These are phyloP conservation scores for Emmonsia crescens DNA, from an alignment of 2,329 filamentous ascomycete genomes.

Conservation along the genomic window DNA sequence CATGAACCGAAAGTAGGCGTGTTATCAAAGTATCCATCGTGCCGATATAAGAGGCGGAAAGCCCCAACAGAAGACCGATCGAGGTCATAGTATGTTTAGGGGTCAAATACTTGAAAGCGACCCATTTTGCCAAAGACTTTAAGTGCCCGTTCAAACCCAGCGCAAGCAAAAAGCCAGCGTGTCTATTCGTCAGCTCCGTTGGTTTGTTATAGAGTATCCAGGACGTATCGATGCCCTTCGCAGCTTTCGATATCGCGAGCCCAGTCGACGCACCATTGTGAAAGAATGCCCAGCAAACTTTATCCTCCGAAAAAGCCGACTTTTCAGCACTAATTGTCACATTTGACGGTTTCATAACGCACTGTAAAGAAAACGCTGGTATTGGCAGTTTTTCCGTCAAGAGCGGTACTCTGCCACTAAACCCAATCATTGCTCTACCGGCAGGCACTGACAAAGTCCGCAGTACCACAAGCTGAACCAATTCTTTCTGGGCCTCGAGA, in stretches of 20 bases:
- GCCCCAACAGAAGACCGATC: conserved; percentile 80
- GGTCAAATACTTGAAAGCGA: conserved; percentile 97
- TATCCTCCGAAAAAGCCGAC: conserved; percentile 79
- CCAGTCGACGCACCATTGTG: conserved; percentile 92
- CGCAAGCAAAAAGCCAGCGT: conserved; percentile 85
- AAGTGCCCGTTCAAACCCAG: conserved; percentile 89
- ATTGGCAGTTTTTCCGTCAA: conserved; percentile 87
- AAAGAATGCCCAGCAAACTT: conserved; percentile 97
- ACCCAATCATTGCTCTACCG: conserved; percentile 79
- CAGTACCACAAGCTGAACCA: conserved; percentile 75
- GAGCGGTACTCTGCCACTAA: conserved; percentile 73
- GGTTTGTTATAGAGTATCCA: conserved; percentile 99
- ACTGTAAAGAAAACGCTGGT: conserved; percentile 82
- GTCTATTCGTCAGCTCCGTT: conserved; percentile 82
- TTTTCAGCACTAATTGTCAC: conserved; percentile 92
- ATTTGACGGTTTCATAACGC: conserved; percentile 82
- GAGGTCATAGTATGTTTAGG: conserved; percentile 99
- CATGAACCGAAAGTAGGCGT: conserved; percentile 84
- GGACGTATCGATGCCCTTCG: conserved; percentile 90
- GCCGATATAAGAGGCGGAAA: conserved; percentile 87
- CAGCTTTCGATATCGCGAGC: conserved; percentile 76
- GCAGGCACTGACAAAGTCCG: conserved; percentile 81
- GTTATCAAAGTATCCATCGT: conserved; percentile 97
- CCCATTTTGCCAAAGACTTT: conserved; percentile 92
- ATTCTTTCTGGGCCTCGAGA: conserved; percentile 81